These are phyloP conservation scores for Diplogelasinospora grovesii DNA, from an alignment of 495 filamentous ascomycete species.

Conservation along the genomic window DNA sequence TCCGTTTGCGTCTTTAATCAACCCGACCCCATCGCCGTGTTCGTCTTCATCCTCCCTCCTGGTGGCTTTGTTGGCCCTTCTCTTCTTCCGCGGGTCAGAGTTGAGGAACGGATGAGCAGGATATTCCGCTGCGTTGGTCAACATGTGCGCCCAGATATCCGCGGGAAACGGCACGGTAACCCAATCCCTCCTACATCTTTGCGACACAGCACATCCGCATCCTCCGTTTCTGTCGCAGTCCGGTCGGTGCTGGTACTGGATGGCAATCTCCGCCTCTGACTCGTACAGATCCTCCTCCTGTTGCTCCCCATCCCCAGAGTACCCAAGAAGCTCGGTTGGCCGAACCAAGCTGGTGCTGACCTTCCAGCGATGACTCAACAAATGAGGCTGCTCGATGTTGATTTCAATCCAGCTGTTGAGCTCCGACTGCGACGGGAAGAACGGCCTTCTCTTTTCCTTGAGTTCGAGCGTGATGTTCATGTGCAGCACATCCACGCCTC, in stretches of 20 bases:
- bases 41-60: slow-evolving; percentile 13
- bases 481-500: slow-evolving; percentile 46
- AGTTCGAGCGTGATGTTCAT: slow-evolving; percentile 43
- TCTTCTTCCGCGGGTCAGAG: slow-evolving; percentile 4
- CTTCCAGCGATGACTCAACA: slow-evolving; percentile 43
- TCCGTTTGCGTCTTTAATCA: slow-evolving; percentile 8
- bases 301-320: slow-evolving; percentile 20
- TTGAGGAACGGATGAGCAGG: slow-evolving; percentile 27
- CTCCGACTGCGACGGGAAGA: slow-evolving; percentile 41
- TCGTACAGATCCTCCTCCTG: slow-evolving; percentile 25
- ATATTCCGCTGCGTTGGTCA: slow-evolving; percentile 39
- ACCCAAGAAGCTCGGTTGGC: slow-evolving; percentile 40
- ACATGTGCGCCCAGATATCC: slow-evolving; percentile 39
- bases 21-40: neutral
- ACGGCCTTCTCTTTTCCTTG: slow-evolving; percentile 33
- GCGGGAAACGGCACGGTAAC: slow-evolving; percentile 45
- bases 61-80: neutral
- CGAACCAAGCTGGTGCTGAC: slow-evolving; percentile 41
- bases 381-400: slow-evolving; percentile 35
- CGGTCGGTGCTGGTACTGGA: slow-evolving; percentile 31
- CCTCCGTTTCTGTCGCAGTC: slow-evolving; percentile 31
- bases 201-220: slow-evolving; percentile 27
- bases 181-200: slow-evolving; percentile 17
- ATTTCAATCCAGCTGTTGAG: slow-evolving; percentile 45
- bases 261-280: slow-evolving; percentile 25